Conservation (phyloP, 2,329 filamentous ascomycete genomes). For the Pseudomassariella vexata region DNA sequence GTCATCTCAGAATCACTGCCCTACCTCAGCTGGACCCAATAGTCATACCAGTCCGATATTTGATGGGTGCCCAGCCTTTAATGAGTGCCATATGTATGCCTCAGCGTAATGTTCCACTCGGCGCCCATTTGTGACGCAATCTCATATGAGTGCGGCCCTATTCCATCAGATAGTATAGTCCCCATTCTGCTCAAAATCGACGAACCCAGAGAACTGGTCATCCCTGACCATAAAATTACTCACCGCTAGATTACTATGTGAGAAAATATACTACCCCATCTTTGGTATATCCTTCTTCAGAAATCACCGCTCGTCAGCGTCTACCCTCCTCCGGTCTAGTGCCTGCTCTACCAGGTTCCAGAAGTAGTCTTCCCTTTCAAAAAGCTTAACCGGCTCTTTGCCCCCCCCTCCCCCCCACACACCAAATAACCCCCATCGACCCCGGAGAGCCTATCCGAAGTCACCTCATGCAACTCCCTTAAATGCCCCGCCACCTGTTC, state of each 20-base stretch:
- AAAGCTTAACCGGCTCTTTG: neutral
- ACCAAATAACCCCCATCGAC: neutral
- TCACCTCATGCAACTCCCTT: neutral
- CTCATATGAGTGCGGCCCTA: neutral
- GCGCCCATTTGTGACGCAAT: neutral
- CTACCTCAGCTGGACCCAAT: neutral
- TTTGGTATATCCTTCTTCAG: neutral
- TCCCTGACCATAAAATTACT: neutral
- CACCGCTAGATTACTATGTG: neutral
- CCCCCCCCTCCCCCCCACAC: neutral
- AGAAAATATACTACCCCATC: conserved; percentile 1
- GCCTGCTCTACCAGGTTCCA: neutral
- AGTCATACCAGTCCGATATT: conserved; percentile 1
- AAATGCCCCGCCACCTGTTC: neutral
- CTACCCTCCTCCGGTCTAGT: neutral
- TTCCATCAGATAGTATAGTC: conserved; percentile 1
- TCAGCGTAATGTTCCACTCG: neutral
- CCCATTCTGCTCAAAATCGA: neutral
- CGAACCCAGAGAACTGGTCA: neutral
- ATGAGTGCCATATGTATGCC: neutral
- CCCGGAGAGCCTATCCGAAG: neutral
- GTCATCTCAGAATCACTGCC: neutral
- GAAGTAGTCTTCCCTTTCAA: neutral
- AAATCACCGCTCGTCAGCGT: neutral
- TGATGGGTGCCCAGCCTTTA: neutral